A percentile compares a stretch with the other conserved stretches of the same genome.
These are phyloP conservation scores for Aspergillus persii DNA, from an alignment of 2,329 filamentous ascomycete genomes.

Conservation along the genomic window DNA sequence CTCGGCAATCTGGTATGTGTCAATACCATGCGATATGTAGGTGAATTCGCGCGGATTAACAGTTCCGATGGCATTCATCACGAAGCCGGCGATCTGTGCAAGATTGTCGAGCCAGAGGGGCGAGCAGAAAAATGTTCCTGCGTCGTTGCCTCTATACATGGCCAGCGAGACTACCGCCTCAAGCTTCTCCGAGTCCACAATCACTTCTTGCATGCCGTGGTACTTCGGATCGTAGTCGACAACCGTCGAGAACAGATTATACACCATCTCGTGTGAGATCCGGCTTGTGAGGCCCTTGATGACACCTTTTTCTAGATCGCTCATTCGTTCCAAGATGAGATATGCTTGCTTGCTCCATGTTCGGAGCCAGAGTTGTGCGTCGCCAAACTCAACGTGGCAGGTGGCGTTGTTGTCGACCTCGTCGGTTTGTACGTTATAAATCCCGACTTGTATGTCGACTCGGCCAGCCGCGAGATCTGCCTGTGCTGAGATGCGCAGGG, in stretches of 20 bases:
- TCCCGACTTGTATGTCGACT: not conserved
- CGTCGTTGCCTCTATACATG: constrained; percentile 18
- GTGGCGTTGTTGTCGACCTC: constrained; percentile 11
- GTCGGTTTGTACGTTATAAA: not conserved
- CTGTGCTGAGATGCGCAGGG: constrained; percentile 4
- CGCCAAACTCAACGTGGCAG: constrained; percentile 11
- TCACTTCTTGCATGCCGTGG: constrained; percentile 31
- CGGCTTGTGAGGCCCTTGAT: constrained; percentile 25
- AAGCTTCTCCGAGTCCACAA: constrained; percentile 30
- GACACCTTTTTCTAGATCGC: constrained; percentile 25
- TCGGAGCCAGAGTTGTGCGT: constrained; percentile 15
- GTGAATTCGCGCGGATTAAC: constrained; percentile 25
- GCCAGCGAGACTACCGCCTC: constrained; percentile 30
- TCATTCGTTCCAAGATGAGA: constrained; percentile 23
- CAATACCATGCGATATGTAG: constrained; percentile 33
- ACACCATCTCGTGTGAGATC: constrained; percentile 34
- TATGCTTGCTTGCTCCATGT: constrained; percentile 22
- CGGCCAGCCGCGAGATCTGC: constrained; percentile 5
- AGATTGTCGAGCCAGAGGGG: constrained; percentile 38
- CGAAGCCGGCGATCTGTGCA: constrained; percentile 33
- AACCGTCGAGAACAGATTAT: constrained; percentile 30
- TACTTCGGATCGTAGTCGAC: constrained; percentile 31
- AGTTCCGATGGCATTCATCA: constrained; percentile 27
- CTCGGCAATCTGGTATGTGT: constrained; percentile 23
- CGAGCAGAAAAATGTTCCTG: constrained; percentile 23